Evolutionary conservation across 129 eudicot genomes (phyloP), one percentile per base, ranked within the genome.

Genomic region (Erigeron canadensis): DNA sequence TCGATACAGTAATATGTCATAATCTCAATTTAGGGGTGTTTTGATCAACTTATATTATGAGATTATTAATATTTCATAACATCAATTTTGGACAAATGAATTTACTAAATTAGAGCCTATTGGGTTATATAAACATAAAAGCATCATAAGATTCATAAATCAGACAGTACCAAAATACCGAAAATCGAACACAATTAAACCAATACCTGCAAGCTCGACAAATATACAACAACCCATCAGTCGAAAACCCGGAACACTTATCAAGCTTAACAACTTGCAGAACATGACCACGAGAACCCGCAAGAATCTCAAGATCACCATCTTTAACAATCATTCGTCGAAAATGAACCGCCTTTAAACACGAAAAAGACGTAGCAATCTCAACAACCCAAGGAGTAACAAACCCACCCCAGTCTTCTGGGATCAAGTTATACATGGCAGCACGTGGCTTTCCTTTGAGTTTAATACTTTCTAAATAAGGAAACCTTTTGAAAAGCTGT

Each of bases 401-500:
- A 43, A 84, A 86, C 2, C 98, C 98, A 8, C 98, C 96, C 98
- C 96, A 92, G 39, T 86, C 89, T 12, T 86, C 91, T 3, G 98
- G 95, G 9, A 92, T 89, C 84, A 89, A 57, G 41, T 89, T 92
- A 19, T 83, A 92, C 98, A 86, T 86, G 37, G 96, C 89, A 15
- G 98, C 96, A 38, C 98, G 88, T 56, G 98, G 98, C 81, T 89
- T 86, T 5, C 96, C 98, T 67, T 92, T 91, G 4, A 91, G 82
- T 47, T 86, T 83, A 39, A 91, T 47, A 10, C 94, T 82, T 67
- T 88, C 96, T 4, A 91, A 76, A 56, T 67, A 81, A 6, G 84
- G 90, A 34, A 91, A 91, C 53, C 96, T 57, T 59, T 68, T 65
- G 28, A 69, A 54, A 5, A 92, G 66, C 69, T 81, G 91, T 21